These are phyloP conservation scores for Xylariaceae sp. DNA, from an alignment of 2,329 filamentous ascomycete genomes.

Conservation along the genomic window DNA sequence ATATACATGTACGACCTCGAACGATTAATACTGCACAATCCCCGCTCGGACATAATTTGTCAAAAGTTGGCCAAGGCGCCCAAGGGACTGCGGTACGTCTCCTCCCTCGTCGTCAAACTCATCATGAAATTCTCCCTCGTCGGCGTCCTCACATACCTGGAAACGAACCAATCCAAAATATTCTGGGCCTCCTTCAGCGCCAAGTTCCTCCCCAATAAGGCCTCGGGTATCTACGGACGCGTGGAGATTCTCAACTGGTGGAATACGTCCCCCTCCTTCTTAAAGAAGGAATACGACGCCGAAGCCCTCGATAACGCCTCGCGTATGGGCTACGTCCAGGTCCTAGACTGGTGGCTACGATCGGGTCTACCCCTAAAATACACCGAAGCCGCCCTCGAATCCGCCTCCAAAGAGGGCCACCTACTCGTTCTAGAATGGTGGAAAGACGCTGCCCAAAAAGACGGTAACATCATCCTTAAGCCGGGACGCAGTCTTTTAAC, in stretches of 20 bases:
- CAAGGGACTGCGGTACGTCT: conserved; percentile 64
- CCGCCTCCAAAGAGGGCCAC: conserved; percentile 78
- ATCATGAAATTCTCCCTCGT: conserved; percentile 88
- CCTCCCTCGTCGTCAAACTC: conserved; percentile 75
- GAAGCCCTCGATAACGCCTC: conserved; percentile 87
- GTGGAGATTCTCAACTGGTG: conserved; percentile 87
- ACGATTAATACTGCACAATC: conserved; percentile 73
- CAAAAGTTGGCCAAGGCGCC: conserved; percentile 67
- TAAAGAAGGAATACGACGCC: conserved; percentile 78
- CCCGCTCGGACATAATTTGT: conserved; percentile 61
- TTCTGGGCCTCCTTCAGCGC: conserved; percentile 78
- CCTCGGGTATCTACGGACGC: conserved; percentile 79
- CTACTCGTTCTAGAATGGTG: conserved; percentile 91
- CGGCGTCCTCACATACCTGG: conserved; percentile 68
- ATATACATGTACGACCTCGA: conserved; percentile 75
- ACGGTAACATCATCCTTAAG: conserved; percentile 58
- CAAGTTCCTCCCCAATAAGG: conserved; percentile 79
- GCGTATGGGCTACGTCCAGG: conserved; percentile 74
- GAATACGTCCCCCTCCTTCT: conserved; percentile 74
- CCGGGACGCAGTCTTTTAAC: conserved; percentile 80
- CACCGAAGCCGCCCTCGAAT: conserved; percentile 80
- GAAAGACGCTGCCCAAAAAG: conserved; percentile 62
- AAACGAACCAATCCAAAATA: conserved; percentile 60
- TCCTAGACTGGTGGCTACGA: conserved; percentile 88
- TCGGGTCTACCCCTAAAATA: conserved; percentile 74